Evolutionary conservation across 768 basidiomycete species (phyloP).

Genomic region (Russula earlei): DNA sequence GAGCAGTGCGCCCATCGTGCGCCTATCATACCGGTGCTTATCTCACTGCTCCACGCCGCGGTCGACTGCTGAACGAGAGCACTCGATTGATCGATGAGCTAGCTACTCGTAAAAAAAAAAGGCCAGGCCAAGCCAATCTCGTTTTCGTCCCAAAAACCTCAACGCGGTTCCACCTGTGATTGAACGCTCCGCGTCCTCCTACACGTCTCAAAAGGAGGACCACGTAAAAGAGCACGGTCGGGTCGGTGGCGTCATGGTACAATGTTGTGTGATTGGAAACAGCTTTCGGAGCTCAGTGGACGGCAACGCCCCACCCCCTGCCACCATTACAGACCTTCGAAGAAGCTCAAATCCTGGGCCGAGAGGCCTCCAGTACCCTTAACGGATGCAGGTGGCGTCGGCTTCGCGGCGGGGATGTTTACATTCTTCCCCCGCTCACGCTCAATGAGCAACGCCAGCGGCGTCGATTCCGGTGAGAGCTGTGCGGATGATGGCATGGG

Average conservation of each 20-base stretch:
- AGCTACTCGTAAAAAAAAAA: background rate
- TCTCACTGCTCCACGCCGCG: background rate
- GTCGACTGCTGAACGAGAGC: background rate
- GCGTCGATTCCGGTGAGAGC: slow-evolving; percentile 14
- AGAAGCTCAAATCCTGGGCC: slow-evolving; percentile 81
- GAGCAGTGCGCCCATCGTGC: background rate
- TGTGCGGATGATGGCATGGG: background rate
- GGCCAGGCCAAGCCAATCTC: background rate
- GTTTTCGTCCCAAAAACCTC: too few species aligned
- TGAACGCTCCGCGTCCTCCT: background rate
- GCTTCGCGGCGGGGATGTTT: slow-evolving; percentile 5
- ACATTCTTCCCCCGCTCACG: background rate
- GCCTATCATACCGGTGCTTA: background rate
- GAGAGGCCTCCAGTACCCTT: slow-evolving; percentile 47
- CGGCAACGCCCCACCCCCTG: too few species aligned
- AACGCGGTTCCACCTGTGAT: background rate
- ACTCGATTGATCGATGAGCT: background rate
- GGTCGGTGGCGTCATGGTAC: background rate
- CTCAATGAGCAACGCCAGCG: slow-evolving; percentile 13
- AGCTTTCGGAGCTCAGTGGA: background rate
- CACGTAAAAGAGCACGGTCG: too few species aligned
- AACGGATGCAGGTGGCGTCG: slow-evolving; percentile 7
- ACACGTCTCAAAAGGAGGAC: too few species aligned
- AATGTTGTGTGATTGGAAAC: background rate
- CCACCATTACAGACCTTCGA: slow-evolving; percentile 68